Conservation (phyloP, 768 basidiomycete species). For the Amanita pseudoporphyria region DNA sequence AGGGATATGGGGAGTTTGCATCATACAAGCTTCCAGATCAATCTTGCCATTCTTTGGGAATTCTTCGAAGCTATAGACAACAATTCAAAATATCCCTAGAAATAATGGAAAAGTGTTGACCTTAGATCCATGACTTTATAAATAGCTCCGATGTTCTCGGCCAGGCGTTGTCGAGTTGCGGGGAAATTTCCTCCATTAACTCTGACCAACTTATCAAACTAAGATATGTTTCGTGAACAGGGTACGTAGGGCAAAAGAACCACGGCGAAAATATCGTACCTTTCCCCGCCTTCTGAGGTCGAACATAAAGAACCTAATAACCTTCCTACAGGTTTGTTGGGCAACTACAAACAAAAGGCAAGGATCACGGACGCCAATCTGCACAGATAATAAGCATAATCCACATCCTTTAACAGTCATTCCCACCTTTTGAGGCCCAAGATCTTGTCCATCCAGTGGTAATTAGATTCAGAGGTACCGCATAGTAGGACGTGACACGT, state of each 20-base stretch:
- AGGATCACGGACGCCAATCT: neutral
- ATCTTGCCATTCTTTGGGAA: slow-evolving; percentile 63
- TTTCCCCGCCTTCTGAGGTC: slow-evolving; percentile 82
- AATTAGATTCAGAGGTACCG: no score
- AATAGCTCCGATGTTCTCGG: slow-evolving; percentile 70
- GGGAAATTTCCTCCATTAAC: slow-evolving; percentile 86
- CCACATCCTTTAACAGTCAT: neutral
- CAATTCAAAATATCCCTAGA: neutral
- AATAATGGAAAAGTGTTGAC: slow-evolving; percentile 29
- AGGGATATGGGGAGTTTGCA: neutral
- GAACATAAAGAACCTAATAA: slow-evolving; percentile 84
- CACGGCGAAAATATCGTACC: slow-evolving; percentile 22
- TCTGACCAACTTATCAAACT: slow-evolving; percentile 60
- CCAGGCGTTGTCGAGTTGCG: slow-evolving; percentile 70
- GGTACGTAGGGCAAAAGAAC: neutral
- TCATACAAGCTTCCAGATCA: slow-evolving; percentile 78
- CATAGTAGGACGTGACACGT: no score
- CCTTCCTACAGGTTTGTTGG: slow-evolving; percentile 31
- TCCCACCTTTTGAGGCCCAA: slow-evolving; percentile 81
- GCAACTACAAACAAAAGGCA: slow-evolving; percentile 7
- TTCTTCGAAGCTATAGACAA: slow-evolving; percentile 56
- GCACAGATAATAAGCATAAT: neutral
- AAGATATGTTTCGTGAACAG: neutral
- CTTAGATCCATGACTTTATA: slow-evolving; percentile 85
- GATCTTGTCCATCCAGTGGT: slow-evolving; percentile 91